Evolutionary conservation across 1,284 basidiomycete species (phyloP).

Genomic region (Apiotrichum porosum): DNA sequence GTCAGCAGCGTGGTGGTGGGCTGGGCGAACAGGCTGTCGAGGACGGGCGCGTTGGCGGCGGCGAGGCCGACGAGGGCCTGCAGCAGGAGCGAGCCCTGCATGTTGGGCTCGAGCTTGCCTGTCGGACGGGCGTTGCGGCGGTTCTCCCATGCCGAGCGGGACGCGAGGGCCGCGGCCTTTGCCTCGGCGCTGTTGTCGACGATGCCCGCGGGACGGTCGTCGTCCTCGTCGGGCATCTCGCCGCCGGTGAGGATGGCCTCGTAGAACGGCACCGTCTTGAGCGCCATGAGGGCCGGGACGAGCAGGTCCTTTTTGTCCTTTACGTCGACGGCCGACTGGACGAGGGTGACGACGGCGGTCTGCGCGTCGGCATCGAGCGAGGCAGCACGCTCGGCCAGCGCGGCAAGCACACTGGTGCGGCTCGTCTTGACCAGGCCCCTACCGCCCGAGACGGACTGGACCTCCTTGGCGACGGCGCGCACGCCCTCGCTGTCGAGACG

Average conservation of each 20-base stretch:
- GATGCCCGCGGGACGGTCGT: constrained; percentile 13
- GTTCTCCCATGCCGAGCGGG: constrained; percentile 41
- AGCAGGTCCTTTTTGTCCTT: constrained; percentile 54
- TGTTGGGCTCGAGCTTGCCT: constrained; percentile 57
- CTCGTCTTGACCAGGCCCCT: constrained; percentile 55
- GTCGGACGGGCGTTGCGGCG: constrained; percentile 33
- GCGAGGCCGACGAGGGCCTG: constrained; percentile 66
- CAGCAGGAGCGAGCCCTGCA: constrained; percentile 79
- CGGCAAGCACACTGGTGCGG: constrained; percentile 63
- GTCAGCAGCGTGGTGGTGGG: constrained; percentile 58
- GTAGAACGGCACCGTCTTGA: constrained; percentile 59
- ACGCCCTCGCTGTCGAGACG: constrained; percentile 59
- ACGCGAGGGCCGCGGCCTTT: constrained; percentile 33
- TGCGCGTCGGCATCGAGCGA: constrained; percentile 47
- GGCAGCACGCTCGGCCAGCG: constrained; percentile 64
- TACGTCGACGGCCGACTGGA: constrained; percentile 61
- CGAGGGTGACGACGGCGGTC: constrained; percentile 54
- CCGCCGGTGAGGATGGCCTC: constrained; percentile 32
- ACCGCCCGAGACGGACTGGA: constrained; percentile 54
- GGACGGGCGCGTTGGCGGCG: constrained; percentile 60
- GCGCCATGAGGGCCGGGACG: constrained; percentile 61
- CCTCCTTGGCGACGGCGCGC: constrained; percentile 57
- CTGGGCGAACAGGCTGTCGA: constrained; percentile 60
- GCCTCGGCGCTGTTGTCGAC: constrained; percentile 40
- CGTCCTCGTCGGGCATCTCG: constrained; percentile 20